phyloP scores from a whole-genome alignment of 2,329 filamentous ascomycete species.

The Pezicula radicicola region DNA sequence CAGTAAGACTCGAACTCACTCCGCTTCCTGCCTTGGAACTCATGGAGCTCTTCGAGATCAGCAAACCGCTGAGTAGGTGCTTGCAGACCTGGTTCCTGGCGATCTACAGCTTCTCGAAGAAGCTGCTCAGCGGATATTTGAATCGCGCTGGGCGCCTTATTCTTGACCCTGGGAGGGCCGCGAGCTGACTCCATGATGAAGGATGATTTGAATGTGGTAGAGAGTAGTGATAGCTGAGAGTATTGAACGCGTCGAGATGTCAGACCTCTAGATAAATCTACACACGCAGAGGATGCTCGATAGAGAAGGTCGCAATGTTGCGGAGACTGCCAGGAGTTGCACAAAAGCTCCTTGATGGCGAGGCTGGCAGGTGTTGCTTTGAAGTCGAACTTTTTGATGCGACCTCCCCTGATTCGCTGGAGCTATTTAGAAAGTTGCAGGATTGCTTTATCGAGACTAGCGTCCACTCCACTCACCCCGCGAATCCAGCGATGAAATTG shows the following conservation, averaged over 20 bases:
- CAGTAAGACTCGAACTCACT: slow-evolving; percentile 99
- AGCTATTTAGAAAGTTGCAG: no score
- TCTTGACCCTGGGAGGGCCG: slow-evolving; percentile 94
- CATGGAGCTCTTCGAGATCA: slow-evolving; percentile 95
- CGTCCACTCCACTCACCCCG: no score
- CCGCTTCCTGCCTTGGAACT: slow-evolving; percentile 92
- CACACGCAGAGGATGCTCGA: no score
- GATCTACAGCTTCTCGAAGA: slow-evolving; percentile 92
- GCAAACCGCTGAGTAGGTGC: slow-evolving; percentile 93
- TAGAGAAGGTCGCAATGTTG: no score
- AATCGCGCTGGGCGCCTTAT: slow-evolving; percentile 88
- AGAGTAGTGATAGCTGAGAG: neutral
- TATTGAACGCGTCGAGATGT: no score
- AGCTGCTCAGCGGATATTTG: slow-evolving; percentile 98
- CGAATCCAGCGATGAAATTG: no score
- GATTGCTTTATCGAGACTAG: no score
- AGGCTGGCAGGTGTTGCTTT: neutral
- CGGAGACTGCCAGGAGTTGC: no score
- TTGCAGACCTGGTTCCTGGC: slow-evolving; percentile 84
- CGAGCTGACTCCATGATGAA: slow-evolving; percentile 80
- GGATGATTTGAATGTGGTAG: neutral
- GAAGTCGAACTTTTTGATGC: neutral
- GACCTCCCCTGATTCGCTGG: no score
- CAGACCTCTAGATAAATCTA: no score
- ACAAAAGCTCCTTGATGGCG: no score